Evolutionary conservation across 2,329 filamentous ascomycete genomes (phyloP).

Genomic region (Fonsecaea nubica): DNA sequence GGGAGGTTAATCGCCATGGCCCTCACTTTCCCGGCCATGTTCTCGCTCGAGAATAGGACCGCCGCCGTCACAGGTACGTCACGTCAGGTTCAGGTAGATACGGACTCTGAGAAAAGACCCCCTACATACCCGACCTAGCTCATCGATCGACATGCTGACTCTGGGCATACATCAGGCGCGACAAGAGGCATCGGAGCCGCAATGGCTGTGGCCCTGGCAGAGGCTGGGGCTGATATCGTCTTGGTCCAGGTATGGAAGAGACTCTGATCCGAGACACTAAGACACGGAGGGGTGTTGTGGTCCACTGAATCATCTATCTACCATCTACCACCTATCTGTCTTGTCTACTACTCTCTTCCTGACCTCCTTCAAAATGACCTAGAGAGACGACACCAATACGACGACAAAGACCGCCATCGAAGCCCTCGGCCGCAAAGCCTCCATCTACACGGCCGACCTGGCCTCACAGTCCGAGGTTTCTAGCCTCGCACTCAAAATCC

Average conservation of each 20-base stretch:
- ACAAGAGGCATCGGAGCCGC: slow-evolving; percentile 56
- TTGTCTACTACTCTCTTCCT: no score
- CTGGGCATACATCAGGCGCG: slow-evolving; percentile 36
- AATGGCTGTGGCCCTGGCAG: slow-evolving; percentile 56
- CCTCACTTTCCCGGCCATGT: slow-evolving; percentile 28
- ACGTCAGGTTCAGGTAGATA: neutral
- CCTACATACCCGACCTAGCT: no score
- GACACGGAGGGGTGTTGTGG: no score
- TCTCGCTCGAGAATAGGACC: slow-evolving; percentile 47
- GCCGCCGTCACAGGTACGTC: slow-evolving; percentile 51
- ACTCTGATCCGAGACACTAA: neutral
- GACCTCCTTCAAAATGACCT: neutral
- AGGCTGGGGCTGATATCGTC: slow-evolving; percentile 55
- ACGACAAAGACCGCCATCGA: slow-evolving; percentile 49
- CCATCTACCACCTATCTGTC: no score
- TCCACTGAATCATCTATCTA: neutral
- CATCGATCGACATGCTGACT: neutral
- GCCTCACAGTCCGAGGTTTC: slow-evolving; percentile 50
- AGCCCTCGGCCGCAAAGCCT: slow-evolving; percentile 48
- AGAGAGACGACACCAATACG: slow-evolving; percentile 60
- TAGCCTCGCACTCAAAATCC: slow-evolving; percentile 48
- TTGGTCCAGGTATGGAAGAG: slow-evolving; percentile 42
- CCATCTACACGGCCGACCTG: slow-evolving; percentile 55
- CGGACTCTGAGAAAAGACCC: neutral
- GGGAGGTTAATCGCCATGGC: slow-evolving; percentile 7